Evolutionary conservation across 345 rosid species (phyloP).

Genomic region (Salix exigua): DNA sequence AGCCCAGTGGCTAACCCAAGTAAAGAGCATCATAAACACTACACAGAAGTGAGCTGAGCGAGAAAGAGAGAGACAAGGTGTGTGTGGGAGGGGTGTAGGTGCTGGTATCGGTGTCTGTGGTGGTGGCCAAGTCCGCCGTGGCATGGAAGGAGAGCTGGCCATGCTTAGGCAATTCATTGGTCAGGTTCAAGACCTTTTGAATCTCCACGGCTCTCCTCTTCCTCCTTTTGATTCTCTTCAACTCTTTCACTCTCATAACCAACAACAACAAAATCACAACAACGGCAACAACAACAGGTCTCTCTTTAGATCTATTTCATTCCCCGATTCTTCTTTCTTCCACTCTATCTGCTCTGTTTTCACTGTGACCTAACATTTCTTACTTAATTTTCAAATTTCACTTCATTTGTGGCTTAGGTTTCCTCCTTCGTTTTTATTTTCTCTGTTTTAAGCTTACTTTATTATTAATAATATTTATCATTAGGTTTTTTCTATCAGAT

Average conservation of each 20-base stretch:
- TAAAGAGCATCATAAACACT: conserved; percentile 1
- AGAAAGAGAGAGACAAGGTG: background rate
- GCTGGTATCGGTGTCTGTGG: background rate
- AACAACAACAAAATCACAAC: conserved; percentile 13
- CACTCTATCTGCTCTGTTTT: background rate
- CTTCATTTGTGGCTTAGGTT: background rate
- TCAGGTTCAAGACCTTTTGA: conserved; percentile 84
- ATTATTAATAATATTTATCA: background rate
- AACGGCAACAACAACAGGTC: conserved; percentile 31
- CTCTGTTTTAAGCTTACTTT: conserved; percentile 1
- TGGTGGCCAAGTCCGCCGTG: conserved; percentile 17
- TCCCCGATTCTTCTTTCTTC: conserved; percentile 4
- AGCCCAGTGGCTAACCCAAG: background rate
- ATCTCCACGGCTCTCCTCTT: conserved; percentile 67
- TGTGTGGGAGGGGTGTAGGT: background rate
- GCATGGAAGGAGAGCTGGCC: conserved; percentile 95
- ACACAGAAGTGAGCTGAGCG: background rate
- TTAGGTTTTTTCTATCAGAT: too few relatives aligned
- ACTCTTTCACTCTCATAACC: conserved; percentile 29
- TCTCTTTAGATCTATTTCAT: conserved; percentile 18
- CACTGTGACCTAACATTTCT: background rate
- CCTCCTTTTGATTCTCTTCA: conserved; percentile 17
- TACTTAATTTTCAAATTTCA: background rate
- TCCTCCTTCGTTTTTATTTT: background rate
- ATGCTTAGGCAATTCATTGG: conserved; percentile 94